phyloP scores from a whole-genome alignment of 176 grass and related monocot species.

The Oryza australiensis region DNA sequence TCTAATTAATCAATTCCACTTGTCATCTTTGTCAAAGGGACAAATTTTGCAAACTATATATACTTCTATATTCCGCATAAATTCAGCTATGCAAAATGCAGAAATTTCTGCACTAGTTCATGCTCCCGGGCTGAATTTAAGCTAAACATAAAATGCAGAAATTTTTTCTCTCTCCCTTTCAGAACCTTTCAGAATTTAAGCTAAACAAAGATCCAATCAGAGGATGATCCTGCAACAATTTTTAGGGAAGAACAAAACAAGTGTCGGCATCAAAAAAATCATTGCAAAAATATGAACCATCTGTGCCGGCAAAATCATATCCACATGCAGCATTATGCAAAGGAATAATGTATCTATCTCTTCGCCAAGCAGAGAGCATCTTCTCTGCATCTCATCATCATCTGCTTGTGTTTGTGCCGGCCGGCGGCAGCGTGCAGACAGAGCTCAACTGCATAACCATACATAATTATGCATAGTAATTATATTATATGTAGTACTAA shows the following conservation, averaged over 20 bases:
- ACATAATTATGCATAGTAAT: neutral
- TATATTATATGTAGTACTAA: neutral
- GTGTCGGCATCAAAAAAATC: neutral
- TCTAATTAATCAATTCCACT: no score
- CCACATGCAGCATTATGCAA: slow-evolving; percentile 11
- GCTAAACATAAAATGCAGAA: neutral
- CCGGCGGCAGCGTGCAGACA: neutral
- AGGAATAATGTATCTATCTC: neutral
- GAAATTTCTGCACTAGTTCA: neutral
- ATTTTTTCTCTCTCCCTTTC: neutral
- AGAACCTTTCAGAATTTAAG: no score
- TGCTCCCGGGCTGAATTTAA: neutral
- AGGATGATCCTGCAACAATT: no score
- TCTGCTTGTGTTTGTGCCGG: neutral
- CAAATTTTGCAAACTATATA: no score
- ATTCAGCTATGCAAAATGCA: no score
- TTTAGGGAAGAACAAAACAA: neutral
- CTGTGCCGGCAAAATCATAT: slow-evolving; percentile 12
- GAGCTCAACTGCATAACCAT: neutral
- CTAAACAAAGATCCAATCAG: neutral
- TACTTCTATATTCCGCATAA: no score
- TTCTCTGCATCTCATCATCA: neutral
- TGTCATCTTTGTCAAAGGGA: no score
- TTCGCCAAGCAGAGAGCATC: neutral
- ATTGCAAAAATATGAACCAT: neutral